Evolutionary conservation across 371 early-diverging fungal species (phyloP), one percentile per base, ranked within the genome.

Genomic region (Syncephalis fuscata): DNA sequence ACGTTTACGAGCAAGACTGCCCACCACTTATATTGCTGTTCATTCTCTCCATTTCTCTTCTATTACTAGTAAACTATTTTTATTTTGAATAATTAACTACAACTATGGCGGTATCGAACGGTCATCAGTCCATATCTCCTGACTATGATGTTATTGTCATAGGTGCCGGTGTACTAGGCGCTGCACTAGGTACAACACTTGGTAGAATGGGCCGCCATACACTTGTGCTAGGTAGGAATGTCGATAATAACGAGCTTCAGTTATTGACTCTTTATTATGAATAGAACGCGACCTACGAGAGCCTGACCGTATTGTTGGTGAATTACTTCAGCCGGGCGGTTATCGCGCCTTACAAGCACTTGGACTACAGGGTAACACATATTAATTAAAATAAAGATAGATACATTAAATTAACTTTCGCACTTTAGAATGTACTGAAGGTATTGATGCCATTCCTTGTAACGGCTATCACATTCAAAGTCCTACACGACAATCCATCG

Each of bases 291-390:
- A 85, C 58, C 70, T 88, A 66, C 67, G 52, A 25, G 85, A 92
- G 58, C 94, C 94, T 1, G 92, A 93, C 64, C 77, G 96, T 25
- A 93, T 95, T 52, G 96, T 93, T 19, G 96, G 96, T 32, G 96
- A 95, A 61, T 64, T 93, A 43, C 66, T 95, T 67, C 94, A 93
- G 59, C 96, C 96, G 1, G 88, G 92, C 25, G 94, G 96, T 47
- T 71, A 82, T 46, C 64, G 77, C 49, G 89, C 89, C 19, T 65
- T 95, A 45, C 66, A 72, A 48, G 51, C 65, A 44, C 66, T 93
- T 5, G 91, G 88, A 2, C 64, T 94, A 26, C 69, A 67, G 56
- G 70, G 76, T 70, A 59, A 24, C 39, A 55, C 17, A 15, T 16
- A 36, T 20, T 40, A 40, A 10, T 37, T 37, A n/a, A n/a, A 37